phyloP scores from a whole-genome alignment of 2,329 filamentous ascomycete species.

The Phialophora tarda region DNA sequence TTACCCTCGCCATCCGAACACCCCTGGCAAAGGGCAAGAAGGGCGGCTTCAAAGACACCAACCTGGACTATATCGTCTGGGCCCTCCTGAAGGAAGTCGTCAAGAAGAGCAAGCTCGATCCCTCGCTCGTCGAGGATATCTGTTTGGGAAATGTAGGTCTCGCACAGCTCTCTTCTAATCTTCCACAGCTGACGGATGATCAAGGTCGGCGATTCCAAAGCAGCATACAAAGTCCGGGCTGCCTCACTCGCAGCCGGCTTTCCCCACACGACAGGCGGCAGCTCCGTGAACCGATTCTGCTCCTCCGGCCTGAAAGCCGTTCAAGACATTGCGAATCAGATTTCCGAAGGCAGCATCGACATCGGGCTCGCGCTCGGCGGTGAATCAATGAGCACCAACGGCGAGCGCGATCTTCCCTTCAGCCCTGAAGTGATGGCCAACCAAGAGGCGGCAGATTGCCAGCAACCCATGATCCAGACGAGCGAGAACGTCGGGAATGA shows the following conservation, averaged over 20 bases:
- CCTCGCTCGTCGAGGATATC: conserved; percentile 83
- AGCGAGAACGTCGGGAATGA: conserved; percentile 93
- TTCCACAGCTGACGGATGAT: neutral
- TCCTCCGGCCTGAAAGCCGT: conserved; percentile 94
- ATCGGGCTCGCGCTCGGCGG: conserved; percentile 86
- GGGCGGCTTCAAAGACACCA: conserved; percentile 94
- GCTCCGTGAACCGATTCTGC: conserved; percentile 92
- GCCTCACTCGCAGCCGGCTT: conserved; percentile 89
- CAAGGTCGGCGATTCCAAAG: conserved; percentile 78
- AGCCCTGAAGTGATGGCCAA: conserved; percentile 75
- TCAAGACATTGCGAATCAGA: conserved; percentile 91
- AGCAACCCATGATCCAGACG: conserved; percentile 97
- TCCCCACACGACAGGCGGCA: conserved; percentile 84
- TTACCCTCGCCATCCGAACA: conserved; percentile 88
- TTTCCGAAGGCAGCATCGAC: conserved; percentile 78
- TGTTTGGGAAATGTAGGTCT: conserved; percentile 80
- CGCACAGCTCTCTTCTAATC: neutral
- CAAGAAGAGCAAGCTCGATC: conserved; percentile 76
- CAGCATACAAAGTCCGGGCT: conserved; percentile 88
- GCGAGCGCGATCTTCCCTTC: conserved; percentile 75
- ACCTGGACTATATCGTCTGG: conserved; percentile 83
- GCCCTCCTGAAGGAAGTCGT: conserved; percentile 78
- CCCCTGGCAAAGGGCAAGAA: conserved; percentile 87
- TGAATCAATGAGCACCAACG: conserved; percentile 75
- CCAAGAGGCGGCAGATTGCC: conserved; percentile 82